A percentile compares a stretch with the other conserved stretches of the same genome.
phyloP scores from a whole-genome alignment of 257 asterid species.

The Knoxia roxburghii region DNA sequence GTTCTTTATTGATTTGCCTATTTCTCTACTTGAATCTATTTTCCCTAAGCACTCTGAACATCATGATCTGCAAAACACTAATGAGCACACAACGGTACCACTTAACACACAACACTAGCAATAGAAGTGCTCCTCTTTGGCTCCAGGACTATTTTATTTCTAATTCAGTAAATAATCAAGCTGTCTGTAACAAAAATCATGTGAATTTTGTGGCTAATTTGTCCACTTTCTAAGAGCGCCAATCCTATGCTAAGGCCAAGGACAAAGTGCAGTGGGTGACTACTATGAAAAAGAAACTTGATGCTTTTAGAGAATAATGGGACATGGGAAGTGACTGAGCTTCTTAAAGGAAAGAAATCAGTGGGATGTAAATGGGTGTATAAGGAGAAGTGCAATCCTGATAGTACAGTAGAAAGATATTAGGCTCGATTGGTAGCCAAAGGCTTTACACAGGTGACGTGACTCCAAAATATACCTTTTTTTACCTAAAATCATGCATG shows the following conservation, averaged over 20 bases:
- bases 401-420: background rate
- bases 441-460: background rate
- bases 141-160: too few relatives aligned
- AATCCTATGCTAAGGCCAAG: background rate
- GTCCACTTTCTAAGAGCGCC: background rate
- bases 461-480: too few relatives aligned
- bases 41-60: too few relatives aligned
- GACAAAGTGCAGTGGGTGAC: background rate
- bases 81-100: too few relatives aligned
- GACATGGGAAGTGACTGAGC: background rate
- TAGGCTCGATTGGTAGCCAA: background rate
- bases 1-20: too few relatives aligned
- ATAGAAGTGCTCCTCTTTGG: too few relatives aligned
- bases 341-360: background rate
- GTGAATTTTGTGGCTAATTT: background rate
- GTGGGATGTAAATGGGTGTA: background rate
- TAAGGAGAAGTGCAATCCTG: background rate
- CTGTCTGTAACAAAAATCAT: too few relatives aligned
- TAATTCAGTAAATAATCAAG: too few relatives aligned
- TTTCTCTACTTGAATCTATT: too few relatives aligned
- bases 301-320: background rate
- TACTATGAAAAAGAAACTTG: background rate
- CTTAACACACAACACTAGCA: too few relatives aligned
- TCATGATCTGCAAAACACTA: too few relatives aligned
- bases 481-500: too few relatives aligned